phyloP scores from a whole-genome alignment of 495 filamentous ascomycete genomes.

The Neurospora terricola region DNA sequence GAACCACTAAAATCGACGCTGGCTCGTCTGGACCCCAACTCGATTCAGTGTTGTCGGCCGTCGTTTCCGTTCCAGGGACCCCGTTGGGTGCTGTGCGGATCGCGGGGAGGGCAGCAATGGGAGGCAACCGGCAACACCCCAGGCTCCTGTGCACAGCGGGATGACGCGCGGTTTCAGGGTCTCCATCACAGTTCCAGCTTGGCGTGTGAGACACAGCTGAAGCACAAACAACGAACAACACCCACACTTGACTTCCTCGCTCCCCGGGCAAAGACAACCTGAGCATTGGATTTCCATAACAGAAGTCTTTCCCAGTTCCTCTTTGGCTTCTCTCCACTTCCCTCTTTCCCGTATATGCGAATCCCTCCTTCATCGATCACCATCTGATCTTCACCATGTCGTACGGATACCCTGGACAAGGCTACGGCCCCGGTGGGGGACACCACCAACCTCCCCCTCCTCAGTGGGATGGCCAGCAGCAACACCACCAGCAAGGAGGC shows the following conservation, averaged over 20 bases:
- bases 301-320: neutral
- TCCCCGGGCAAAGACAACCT: neutral
- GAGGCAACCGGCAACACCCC: neutral
- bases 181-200: neutral
- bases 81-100: neutral
- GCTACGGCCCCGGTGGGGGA: slow-evolving; percentile 17
- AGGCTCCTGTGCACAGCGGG: neutral
- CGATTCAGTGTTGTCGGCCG: neutral
- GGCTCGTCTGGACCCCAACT: neutral
- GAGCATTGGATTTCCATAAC: neutral
- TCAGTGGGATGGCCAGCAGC: slow-evolving; percentile 15
- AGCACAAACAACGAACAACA: neutral
- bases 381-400: slow-evolving; percentile 7
- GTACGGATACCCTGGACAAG: slow-evolving; percentile 26
- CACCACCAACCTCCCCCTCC: slow-evolving; percentile 9
- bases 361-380: neutral
- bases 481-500: slow-evolving; percentile 3
- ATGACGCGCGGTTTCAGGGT: neutral
- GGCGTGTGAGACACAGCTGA: neutral
- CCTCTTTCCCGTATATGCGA: neutral
- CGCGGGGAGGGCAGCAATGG: neutral
- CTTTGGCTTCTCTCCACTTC: neutral
- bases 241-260: neutral
- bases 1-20: neutral
- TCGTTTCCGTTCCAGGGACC: neutral